Conservation (phyloP, 139 green algal genomes). For the Limnomonas spitsbergensis region DNA sequence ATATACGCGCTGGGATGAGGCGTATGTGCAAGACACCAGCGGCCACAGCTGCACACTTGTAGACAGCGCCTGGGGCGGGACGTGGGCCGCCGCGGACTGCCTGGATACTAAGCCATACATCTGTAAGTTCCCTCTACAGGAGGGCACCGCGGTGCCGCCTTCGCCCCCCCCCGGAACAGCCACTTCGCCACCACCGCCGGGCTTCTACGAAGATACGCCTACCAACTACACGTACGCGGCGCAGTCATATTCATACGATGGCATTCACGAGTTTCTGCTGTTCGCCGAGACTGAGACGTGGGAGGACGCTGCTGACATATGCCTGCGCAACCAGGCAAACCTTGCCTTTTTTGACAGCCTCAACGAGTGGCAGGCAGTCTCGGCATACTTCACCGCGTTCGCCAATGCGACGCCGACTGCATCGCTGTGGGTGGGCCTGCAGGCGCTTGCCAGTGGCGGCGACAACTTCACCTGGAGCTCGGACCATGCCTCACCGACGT, state of each 20-base stretch:
- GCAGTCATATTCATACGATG: constrained; percentile 1
- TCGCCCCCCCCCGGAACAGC: not conserved
- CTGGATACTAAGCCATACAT: not conserved
- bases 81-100: not conserved
- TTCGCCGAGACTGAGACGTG: not conserved
- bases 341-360: not conserved
- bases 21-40: not conserved
- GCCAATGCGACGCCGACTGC: not conserved
- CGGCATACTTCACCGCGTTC: not conserved
- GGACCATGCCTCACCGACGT: not conserved
- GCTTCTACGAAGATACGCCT: not conserved
- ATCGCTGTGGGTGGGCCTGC: not conserved
- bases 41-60: not conserved
- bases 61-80: not conserved
- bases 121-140: not conserved
- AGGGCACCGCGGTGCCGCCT: not conserved
- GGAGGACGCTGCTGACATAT: not conserved
- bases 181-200: not conserved
- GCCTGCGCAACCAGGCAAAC: not conserved
- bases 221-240: not conserved
- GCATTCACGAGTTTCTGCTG: not conserved
- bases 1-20: no score
- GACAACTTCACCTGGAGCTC: not conserved
- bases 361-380: not conserved
- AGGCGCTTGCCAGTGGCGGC: not conserved